These are phyloP conservation scores for Penicillium oxalicum DNA, from an alignment of 2,329 filamentous ascomycete genomes.

Conservation along the genomic window DNA sequence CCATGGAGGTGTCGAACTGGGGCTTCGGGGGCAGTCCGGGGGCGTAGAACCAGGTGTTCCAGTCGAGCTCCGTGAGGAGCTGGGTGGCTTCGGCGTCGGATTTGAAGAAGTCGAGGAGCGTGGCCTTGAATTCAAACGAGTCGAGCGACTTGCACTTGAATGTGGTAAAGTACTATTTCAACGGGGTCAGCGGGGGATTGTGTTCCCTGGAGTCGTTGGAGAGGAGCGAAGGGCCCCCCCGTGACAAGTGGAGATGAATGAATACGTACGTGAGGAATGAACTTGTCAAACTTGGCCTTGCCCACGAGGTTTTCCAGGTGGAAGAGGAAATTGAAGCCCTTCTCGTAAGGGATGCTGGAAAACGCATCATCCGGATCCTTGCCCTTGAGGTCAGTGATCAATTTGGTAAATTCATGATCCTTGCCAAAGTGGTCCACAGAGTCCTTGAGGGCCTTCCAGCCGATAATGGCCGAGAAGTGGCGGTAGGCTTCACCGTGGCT, in stretches of 20 bases:
- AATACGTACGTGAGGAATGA: constrained; percentile 67
- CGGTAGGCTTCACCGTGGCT: constrained; percentile 79
- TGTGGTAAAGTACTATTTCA: constrained; percentile 65
- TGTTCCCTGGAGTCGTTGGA: too few relatives aligned
- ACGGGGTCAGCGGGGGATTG: background rate
- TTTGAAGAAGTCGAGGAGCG: constrained; percentile 78
- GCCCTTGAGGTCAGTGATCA: constrained; percentile 79
- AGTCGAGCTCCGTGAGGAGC: constrained; percentile 68
- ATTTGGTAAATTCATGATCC: constrained; percentile 87
- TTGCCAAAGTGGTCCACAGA: constrained; percentile 70
- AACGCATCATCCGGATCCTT: constrained; percentile 96
- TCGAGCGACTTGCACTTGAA: constrained; percentile 84
- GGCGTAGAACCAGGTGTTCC: constrained; percentile 84
- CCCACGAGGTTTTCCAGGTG: constrained; percentile 81
- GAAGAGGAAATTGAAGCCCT: constrained; percentile 91
- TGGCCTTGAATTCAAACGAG: constrained; percentile 88
- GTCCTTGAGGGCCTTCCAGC: constrained; percentile 85
- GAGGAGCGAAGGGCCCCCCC: too few relatives aligned
- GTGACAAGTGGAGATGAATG: background rate
- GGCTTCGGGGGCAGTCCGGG: constrained; percentile 87
- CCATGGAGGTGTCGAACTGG: constrained; percentile 80
- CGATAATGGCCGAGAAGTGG: constrained; percentile 92
- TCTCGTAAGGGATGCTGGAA: constrained; percentile 87
- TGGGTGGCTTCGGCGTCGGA: constrained; percentile 56
- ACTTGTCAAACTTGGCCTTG: constrained; percentile 82